Evolutionary conservation across 2,329 filamentous ascomycete genomes (phyloP).

Genomic region (Fusarium oligoseptatum): DNA sequence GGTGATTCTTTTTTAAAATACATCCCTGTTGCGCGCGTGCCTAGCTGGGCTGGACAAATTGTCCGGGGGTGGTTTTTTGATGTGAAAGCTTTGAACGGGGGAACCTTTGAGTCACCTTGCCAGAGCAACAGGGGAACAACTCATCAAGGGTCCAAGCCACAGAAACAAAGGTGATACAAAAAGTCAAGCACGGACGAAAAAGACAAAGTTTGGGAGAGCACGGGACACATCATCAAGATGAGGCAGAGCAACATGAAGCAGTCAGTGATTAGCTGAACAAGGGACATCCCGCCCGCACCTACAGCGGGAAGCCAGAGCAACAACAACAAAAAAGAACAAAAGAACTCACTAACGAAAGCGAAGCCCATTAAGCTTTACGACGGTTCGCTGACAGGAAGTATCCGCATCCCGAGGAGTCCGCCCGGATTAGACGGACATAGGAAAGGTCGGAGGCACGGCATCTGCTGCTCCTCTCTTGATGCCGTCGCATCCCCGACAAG

Average conservation of each 20-base stretch:
- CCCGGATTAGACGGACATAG: background rate
- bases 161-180: slow-evolving; percentile 18
- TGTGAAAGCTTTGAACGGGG: slow-evolving; percentile 1
- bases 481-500: background rate
- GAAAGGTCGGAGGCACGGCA: slow-evolving; percentile 6
- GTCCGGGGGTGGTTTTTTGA: slow-evolving; percentile 29
- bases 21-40: slow-evolving; percentile 17
- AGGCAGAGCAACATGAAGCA: slow-evolving; percentile 24
- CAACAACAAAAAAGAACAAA: slow-evolving; percentile 19
- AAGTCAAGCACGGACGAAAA: slow-evolving; percentile 18
- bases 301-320: slow-evolving; percentile 19
- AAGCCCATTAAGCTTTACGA: slow-evolving; percentile 18
- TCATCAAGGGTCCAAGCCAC: slow-evolving; percentile 36
- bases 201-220: background rate
- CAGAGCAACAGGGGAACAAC: slow-evolving; percentile 38
- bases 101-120: slow-evolving; percentile 33
- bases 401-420: slow-evolving; percentile 19
- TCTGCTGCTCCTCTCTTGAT: background rate
- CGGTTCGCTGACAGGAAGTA: slow-evolving; percentile 17
- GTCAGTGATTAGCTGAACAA: slow-evolving; percentile 12
- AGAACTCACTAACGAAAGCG: background rate
- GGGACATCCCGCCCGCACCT: slow-evolving; percentile 35
- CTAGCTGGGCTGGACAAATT: slow-evolving; percentile 29
- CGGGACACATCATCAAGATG: slow-evolving; percentile 13
- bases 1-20: slow-evolving; percentile 10